Evolutionary conservation across 495 filamentous ascomycete species (phyloP).

Genomic region (Beverwykella pulmonaria): DNA sequence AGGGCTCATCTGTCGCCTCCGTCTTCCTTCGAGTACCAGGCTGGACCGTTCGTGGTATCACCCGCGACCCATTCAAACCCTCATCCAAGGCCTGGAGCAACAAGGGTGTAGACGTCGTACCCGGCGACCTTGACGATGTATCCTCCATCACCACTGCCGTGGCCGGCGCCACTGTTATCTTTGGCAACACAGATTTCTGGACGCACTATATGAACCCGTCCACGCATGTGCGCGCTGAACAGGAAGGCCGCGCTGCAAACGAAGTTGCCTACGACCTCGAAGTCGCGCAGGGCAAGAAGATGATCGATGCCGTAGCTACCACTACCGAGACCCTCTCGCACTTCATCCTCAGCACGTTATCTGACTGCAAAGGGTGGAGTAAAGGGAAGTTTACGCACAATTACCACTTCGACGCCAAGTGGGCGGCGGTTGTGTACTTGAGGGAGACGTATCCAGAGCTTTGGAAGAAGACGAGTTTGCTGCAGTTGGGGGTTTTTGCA

Average conservation of each 20-base stretch:
- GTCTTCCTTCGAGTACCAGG: slow-evolving; percentile 36
- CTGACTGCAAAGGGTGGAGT: slow-evolving; percentile 35
- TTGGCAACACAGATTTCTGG: slow-evolving; percentile 60
- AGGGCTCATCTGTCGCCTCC: slow-evolving; percentile 39
- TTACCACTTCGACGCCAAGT: slow-evolving; percentile 45
- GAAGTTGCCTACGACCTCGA: slow-evolving; percentile 54
- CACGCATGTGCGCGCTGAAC: slow-evolving; percentile 28
- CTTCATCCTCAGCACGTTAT: slow-evolving; percentile 38
- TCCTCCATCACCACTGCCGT: slow-evolving; percentile 52
- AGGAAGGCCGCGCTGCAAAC: slow-evolving; percentile 44
- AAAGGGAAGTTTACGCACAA: slow-evolving; percentile 40
- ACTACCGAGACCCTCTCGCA: slow-evolving; percentile 22
- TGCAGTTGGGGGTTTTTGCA: slow-evolving; percentile 49
- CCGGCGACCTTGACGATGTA: slow-evolving; percentile 52
- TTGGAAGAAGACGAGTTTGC: slow-evolving; percentile 48
- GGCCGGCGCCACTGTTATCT: slow-evolving; percentile 54
- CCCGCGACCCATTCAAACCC: slow-evolving; percentile 43
- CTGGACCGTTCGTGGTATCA: slow-evolving; percentile 42
- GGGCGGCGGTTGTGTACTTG: slow-evolving; percentile 49
- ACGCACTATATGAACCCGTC: slow-evolving; percentile 40
- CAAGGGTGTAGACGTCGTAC: slow-evolving; percentile 54
- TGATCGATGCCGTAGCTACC: slow-evolving; percentile 54
- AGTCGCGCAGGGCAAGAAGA: slow-evolving; percentile 53
- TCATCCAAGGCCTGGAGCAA: slow-evolving; percentile 45
- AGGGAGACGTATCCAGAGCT: slow-evolving; percentile 47